Evolutionary conservation across 257 asterid genomes (phyloP).

Genomic region (Voacanga thouarsii): DNA sequence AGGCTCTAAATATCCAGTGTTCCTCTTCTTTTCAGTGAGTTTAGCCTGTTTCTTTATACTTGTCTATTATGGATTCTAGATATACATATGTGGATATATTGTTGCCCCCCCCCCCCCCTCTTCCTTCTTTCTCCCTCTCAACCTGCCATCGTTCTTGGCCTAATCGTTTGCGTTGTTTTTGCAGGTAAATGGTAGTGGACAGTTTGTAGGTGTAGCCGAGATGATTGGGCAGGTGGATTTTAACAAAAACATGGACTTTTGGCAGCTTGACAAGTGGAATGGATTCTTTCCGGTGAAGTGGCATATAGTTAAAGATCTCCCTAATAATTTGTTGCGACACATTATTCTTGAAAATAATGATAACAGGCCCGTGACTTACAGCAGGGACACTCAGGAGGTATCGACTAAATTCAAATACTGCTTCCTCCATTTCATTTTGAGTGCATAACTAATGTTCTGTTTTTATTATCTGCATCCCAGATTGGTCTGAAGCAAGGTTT

Average conservation of each 20-base stretch:
- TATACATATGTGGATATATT: not conserved
- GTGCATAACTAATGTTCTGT: not conserved
- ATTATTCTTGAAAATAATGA: constrained; percentile 77
- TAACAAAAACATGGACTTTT: constrained; percentile 71
- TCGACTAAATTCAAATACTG: not conserved
- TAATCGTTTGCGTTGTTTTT: not conserved
- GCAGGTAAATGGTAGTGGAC: constrained; percentile 86
- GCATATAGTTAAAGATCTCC: constrained; percentile 85
- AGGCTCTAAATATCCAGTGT: constrained; percentile 55
- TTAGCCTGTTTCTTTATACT: not conserved
- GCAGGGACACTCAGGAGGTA: constrained; percentile 94
- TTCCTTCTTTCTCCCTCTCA: not conserved
- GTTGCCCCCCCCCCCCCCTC: too few species aligned
- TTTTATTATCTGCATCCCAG: constrained; percentile 26
- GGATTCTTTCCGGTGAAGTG: constrained; percentile 85
- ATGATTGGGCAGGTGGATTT: constrained; percentile 80
- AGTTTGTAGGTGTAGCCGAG: constrained; percentile 87
- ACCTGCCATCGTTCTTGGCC: too few species aligned
- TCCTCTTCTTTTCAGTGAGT: constrained; percentile 77
- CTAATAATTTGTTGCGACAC: constrained; percentile 53
- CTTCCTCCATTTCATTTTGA: not conserved
- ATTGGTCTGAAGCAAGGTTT: constrained; percentile 64
- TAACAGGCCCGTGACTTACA: constrained; percentile 57
- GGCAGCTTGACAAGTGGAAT: constrained; percentile 91
- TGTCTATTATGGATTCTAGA: not conserved